These are phyloP conservation scores for Copromyces sp. DNA, from an alignment of 495 filamentous ascomycete genomes.

Conservation along the genomic window DNA sequence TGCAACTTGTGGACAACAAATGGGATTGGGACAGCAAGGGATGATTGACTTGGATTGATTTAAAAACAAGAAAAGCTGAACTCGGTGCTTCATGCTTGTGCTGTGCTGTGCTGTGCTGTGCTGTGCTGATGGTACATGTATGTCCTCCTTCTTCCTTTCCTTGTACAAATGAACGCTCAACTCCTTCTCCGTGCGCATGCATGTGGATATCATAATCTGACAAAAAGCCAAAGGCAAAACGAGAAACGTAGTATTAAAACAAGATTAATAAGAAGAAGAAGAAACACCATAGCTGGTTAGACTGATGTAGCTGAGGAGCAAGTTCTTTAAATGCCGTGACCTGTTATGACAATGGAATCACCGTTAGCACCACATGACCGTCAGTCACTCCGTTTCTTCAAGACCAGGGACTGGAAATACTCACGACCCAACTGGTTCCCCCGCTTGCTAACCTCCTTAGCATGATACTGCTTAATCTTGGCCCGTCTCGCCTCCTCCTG, in stretches of 20 bases:
- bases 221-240: not conserved
- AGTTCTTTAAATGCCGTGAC: not conserved
- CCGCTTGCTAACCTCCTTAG: slow-evolving; percentile 50
- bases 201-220: not conserved
- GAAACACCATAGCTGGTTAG: not conserved
- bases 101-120: not conserved
- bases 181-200: not conserved
- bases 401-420: slow-evolving; percentile 14
- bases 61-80: not conserved
- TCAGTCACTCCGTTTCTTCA: not conserved
- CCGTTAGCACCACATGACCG: not conserved
- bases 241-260: not conserved
- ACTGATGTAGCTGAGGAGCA: not conserved
- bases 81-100: not conserved
- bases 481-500: slow-evolving; percentile 48
- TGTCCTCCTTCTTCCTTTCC: not conserved
- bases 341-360: not conserved
- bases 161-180: not conserved
- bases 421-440: slow-evolving; percentile 56
- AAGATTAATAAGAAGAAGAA: not conserved
- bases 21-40: not conserved
- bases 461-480: slow-evolving; percentile 58
- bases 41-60: not conserved
- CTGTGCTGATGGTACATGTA: not conserved
- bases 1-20: not conserved